These are phyloP conservation scores for Coniochaeta prunicola DNA, from an alignment of 2,329 filamentous ascomycete genomes.

Conservation along the genomic window DNA sequence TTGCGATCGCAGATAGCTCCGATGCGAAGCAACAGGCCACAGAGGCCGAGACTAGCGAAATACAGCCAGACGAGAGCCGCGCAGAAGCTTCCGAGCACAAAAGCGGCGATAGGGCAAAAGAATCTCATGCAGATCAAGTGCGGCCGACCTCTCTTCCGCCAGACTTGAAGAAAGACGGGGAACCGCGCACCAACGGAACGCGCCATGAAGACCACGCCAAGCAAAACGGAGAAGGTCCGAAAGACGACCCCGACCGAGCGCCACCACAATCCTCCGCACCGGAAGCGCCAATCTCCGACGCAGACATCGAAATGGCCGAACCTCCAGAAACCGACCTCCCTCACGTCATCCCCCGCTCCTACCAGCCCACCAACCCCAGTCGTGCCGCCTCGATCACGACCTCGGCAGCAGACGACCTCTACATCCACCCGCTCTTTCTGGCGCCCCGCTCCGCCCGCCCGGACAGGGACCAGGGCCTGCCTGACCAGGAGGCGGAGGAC, in stretches of 20 bases:
- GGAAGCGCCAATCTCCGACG: not conserved
- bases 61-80: not conserved
- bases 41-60: not conserved
- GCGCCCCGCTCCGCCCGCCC: slow-evolving; percentile 54
- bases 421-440: slow-evolving; percentile 68
- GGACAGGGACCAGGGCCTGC: slow-evolving; percentile 66
- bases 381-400: slow-evolving; percentile 5
- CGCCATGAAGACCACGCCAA: not conserved
- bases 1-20: not conserved
- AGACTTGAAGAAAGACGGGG: not conserved
- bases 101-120: not conserved
- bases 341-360: not conserved
- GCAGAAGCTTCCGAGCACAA: not conserved
- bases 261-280: not conserved
- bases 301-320: slow-evolving; percentile 6
- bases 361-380: slow-evolving; percentile 5
- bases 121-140: slow-evolving; percentile 1
- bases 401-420: slow-evolving; percentile 31
- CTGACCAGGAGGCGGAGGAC: slow-evolving; percentile 68
- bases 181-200: not conserved
- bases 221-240: not conserved
- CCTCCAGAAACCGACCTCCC: not conserved
- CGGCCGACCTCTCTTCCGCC: not conserved
- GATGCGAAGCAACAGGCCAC: not conserved
- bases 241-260: not conserved